Conservation (phyloP, 1,284 basidiomycete genomes). For the Fistulina hepatica region DNA sequence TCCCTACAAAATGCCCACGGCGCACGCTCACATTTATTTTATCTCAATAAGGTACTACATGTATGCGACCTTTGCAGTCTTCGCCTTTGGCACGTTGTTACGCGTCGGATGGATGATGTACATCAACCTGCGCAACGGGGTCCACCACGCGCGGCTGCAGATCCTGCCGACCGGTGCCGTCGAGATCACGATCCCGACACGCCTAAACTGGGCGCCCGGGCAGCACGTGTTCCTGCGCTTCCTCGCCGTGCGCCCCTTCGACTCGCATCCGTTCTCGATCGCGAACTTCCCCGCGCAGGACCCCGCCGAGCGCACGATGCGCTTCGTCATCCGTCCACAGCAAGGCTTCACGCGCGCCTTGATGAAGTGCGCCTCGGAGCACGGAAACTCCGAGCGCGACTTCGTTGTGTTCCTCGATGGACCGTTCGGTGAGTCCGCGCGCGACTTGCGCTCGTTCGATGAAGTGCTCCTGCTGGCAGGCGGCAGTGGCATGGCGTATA, state of each 20-base stretch:
- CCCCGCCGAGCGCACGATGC: constrained; percentile 4
- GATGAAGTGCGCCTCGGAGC: constrained; percentile 12
- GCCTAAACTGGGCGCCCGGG: constrained; percentile 28
- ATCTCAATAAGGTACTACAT: constrained; percentile 27
- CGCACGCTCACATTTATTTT: too few relatives aligned
- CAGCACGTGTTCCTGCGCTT: constrained; percentile 35
- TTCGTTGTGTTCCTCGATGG: constrained; percentile 31
- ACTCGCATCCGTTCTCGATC: constrained; percentile 33
- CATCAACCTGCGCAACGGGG: constrained; percentile 19
- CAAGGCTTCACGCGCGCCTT: constrained; percentile 24
- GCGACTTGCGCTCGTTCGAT: constrained; percentile 22
- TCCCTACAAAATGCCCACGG: too few relatives aligned
- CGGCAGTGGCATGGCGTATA: constrained; percentile 26
- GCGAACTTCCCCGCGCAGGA: constrained; percentile 19
- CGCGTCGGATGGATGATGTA: constrained; percentile 25
- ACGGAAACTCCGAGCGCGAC: constrained; percentile 13
- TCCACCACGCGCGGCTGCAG: constrained; percentile 23
- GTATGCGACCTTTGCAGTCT: constrained; percentile 26
- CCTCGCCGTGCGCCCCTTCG: constrained; percentile 18
- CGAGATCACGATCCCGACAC: constrained; percentile 24
- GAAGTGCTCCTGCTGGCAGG: constrained; percentile 27
- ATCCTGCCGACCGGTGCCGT: constrained; percentile 22
- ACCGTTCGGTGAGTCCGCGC: constrained; percentile 28
- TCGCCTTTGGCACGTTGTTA: constrained; percentile 21
- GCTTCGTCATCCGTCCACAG: constrained; percentile 21